Percentiles rank a stretch among this genome's conserved stretches.
Evolutionary conservation across 805 yeast species (phyloP).

Genomic region (Brettanomyces sp.): DNA sequence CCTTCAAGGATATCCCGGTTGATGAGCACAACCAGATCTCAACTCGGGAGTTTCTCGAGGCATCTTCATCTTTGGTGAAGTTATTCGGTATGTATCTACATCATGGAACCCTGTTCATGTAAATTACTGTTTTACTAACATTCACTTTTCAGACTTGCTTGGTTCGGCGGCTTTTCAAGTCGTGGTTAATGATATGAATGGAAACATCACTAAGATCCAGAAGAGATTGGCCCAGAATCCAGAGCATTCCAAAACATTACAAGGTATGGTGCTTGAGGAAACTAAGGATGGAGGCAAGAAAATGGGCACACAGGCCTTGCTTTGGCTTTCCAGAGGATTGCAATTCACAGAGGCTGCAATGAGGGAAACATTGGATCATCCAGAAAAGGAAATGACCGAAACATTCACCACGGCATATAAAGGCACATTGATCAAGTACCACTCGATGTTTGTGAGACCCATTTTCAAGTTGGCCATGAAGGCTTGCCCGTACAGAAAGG

Average conservation of each 20-base stretch:
- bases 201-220: constrained; percentile 72
- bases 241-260: constrained; percentile 54
- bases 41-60: constrained; percentile 71
- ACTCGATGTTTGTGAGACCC: constrained; percentile 74
- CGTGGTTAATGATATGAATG: constrained; percentile 82
- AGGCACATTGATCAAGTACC: constrained; percentile 74
- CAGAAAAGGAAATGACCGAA: constrained; percentile 55
- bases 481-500: constrained; percentile 87
- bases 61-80: constrained; percentile 74
- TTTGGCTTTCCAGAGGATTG: constrained; percentile 81
- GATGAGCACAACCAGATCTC: constrained; percentile 47
- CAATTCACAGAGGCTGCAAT: constrained; percentile 87
- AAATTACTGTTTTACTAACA: too few species aligned
- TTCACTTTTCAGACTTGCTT: constrained; percentile 37
- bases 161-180: constrained; percentile 80
- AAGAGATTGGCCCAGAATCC: constrained; percentile 60
- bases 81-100: constrained; percentile 43
- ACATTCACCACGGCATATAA: constrained; percentile 80
- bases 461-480: constrained; percentile 90
- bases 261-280: constrained; percentile 69
- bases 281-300: constrained; percentile 49
- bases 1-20: constrained; percentile 69
- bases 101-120: constrained; percentile 6
- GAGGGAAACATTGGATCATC: constrained; percentile 64
- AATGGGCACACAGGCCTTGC: constrained; percentile 82